Conservation (phyloP, 257 asterid genomes). For the Fraxinus quadrangulata region DNA sequence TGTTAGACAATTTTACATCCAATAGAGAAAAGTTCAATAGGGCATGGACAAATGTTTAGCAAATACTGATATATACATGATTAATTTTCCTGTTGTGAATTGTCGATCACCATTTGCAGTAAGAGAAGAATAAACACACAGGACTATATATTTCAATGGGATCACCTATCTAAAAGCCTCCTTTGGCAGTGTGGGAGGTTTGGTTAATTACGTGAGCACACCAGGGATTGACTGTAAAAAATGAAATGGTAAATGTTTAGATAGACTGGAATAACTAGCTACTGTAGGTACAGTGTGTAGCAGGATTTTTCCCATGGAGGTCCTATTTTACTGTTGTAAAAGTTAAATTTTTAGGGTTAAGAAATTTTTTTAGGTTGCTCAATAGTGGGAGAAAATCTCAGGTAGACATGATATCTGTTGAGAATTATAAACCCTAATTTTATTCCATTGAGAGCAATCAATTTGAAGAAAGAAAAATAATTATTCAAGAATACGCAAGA, state of each 20-base stretch:
- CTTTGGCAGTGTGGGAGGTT: not conserved
- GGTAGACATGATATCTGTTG: too few species aligned
- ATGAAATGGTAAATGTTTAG: not conserved
- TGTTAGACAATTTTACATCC: not conserved
- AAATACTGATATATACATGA: not conserved
- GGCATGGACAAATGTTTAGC: not conserved
- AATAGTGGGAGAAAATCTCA: too few species aligned
- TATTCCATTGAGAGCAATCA: too few species aligned
- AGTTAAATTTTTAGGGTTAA: too few species aligned
- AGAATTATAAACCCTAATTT: too few species aligned
- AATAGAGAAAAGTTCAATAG: not conserved
- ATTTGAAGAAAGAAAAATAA: too few species aligned
- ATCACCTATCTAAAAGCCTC: not conserved
- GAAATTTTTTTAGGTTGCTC: too few species aligned
- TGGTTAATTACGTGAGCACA: not conserved
- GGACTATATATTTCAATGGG: not conserved
- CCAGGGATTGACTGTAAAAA: not conserved
- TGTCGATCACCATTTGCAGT: not conserved
- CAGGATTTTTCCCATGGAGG: not conserved
- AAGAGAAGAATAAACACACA: not conserved
- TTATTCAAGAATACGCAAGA: too few species aligned
- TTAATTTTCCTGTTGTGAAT: not conserved
- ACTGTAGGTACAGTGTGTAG: not conserved
- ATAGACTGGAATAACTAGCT: not conserved
- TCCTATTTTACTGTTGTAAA: too few species aligned